Percentiles rank a stretch among this genome's conserved stretches.
Evolutionary conservation across 1,139 yeast genomes (phyloP).

Genomic region (Blastobotrys raffinosifermentans): DNA sequence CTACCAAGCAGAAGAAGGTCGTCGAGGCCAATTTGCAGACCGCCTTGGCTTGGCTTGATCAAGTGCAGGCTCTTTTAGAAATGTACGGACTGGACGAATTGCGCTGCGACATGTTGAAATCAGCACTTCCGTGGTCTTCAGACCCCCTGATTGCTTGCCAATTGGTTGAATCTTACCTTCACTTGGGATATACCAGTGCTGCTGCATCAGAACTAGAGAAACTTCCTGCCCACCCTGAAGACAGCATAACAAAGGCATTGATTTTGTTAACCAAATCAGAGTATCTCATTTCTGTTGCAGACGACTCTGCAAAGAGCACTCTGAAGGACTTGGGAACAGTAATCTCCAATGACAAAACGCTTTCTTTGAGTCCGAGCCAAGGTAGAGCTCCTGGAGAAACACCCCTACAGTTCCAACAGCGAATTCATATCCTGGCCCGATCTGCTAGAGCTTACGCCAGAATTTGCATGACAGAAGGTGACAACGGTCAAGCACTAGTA

Average conservation of each 20-base stretch:
- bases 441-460: slow-evolving; percentile 14
- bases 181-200: slow-evolving; percentile 18
- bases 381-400: slow-evolving; percentile 16
- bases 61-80: slow-evolving; percentile 15
- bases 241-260: slow-evolving; percentile 1
- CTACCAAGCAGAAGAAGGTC: not conserved
- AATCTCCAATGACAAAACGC: slow-evolving; percentile 12
- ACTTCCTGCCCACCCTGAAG: not conserved
- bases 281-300: slow-evolving; percentile 12
- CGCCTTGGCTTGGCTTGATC: slow-evolving; percentile 8
- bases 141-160: slow-evolving; percentile 5
- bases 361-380: slow-evolving; percentile 10
- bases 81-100: slow-evolving; percentile 21
- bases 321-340: slow-evolving; percentile 10
- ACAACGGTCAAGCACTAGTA: slow-evolving; percentile 16
- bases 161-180: slow-evolving; percentile 11
- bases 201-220: slow-evolving; percentile 12
- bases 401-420: slow-evolving; percentile 16
- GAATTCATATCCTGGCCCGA: slow-evolving; percentile 16
- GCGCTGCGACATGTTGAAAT: slow-evolving; percentile 14
- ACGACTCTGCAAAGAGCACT: slow-evolving; percentile 10
- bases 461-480: slow-evolving; percentile 13
- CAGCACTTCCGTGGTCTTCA: slow-evolving; percentile 7
- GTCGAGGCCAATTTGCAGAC: not conserved
- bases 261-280: slow-evolving; percentile 13